Conservation (phyloP, 305 asterid genomes). For the Fraxinus angustifolia region DNA sequence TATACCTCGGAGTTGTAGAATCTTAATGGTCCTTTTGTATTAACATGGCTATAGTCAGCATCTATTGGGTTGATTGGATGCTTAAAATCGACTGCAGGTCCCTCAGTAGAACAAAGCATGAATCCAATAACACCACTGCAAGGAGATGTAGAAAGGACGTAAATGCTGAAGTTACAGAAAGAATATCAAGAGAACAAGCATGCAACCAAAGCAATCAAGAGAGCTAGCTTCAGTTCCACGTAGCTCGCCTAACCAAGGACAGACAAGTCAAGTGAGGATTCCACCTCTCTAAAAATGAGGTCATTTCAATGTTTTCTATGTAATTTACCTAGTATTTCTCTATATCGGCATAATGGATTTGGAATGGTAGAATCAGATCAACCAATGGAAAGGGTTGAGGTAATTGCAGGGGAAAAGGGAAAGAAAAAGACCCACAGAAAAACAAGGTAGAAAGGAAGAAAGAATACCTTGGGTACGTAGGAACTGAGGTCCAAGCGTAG, state of each 20-base stretch:
- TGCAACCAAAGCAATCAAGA: neutral
- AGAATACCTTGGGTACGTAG: conserved; percentile 86
- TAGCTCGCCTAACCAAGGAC: neutral
- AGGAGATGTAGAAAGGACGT: neutral
- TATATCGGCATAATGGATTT: neutral
- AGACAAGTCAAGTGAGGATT: neutral
- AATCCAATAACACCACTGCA: conserved; percentile 53
- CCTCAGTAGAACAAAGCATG: conserved; percentile 59
- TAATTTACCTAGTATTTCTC: neutral
- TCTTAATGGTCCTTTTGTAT: neutral
- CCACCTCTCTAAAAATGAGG: neutral
- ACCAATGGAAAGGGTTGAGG: neutral
- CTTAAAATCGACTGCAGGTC: conserved; percentile 46
- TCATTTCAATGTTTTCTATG: neutral
- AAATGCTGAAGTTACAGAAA: neutral
- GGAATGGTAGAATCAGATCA: neutral
- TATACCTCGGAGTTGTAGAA: neutral
- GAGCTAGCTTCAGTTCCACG: neutral
- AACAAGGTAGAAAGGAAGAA: conserved; percentile 10
- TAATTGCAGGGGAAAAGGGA: neutral
- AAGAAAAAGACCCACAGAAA: neutral
- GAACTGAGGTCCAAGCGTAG: conserved; percentile 98
- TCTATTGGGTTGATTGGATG: conserved; percentile 36
- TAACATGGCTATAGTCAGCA: neutral
- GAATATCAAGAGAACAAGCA: neutral